Base-by-base conservation (phyloP, 2,329 filamentous ascomycete species). In the Rutstroemia sp. region DNA sequence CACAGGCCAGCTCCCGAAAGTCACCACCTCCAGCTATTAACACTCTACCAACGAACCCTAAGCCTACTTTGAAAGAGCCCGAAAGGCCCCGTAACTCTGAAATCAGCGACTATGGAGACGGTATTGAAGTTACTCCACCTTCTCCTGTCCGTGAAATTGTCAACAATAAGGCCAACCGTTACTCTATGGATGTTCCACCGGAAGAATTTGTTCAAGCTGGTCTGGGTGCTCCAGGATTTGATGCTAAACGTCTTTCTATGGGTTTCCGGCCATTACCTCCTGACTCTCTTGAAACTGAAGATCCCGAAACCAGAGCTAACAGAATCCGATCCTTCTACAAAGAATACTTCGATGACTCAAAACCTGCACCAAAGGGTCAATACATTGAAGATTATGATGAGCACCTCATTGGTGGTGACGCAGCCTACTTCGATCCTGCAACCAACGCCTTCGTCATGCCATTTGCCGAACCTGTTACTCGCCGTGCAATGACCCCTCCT, bases 261-360 rank as follows among this genome's bases (percentile, higher is more conserved):
- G 83, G 84, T 27, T 80, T 95, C 71, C 87, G 94, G 16, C 94
- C 94, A 21, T 78, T 99, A 60, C 94, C 94, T 5, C 89, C 91
- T 38, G 86, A 92, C 67, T 88, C 95, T 61, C 30, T 30, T 30
- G 83, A 86, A 45, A 82, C 86, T 3, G 94, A 97, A 69, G 92
- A 96, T 69, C 91, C 94, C 0, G 94, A 97, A 71, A 86, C 92
- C 67, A 84, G 94, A 66, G 94, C 94, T 61, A 97, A 96, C 76
- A 86, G 94, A 57, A 99, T 99, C 64, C 83, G 94, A 70, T 99
- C 94, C 4, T 99, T 99, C 76, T 99, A 99, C 77, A 96, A 96
- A 76, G 94, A 99, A 70, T 99, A 99, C 75, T 99, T 99, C 65
- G 94, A 97, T 63, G 92, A 96, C 44, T 83, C 78, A 58, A 88